phyloP scores from a whole-genome alignment of 1,284 basidiomycete genomes.

The Ceratobasidium sp. region DNA sequence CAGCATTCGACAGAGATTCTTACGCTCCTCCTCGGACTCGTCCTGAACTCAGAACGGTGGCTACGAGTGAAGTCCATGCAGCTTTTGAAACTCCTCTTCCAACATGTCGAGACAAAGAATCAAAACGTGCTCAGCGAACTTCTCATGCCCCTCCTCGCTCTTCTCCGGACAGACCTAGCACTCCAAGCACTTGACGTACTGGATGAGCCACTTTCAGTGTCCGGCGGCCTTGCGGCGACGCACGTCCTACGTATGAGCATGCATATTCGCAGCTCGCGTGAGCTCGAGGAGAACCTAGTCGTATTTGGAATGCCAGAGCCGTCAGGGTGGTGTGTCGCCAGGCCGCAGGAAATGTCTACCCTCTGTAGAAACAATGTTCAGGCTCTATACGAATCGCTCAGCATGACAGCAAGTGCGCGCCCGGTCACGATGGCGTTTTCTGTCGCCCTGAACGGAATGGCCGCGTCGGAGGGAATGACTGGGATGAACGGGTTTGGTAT shows the following conservation, averaged over 20 bases:
- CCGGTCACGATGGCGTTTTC: constrained; percentile 48
- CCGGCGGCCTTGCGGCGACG: constrained; percentile 79
- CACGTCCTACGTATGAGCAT: constrained; percentile 91
- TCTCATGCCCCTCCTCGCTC: constrained; percentile 87
- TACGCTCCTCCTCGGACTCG: constrained; percentile 83
- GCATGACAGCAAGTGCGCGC: constrained; percentile 65
- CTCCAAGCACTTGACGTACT: constrained; percentile 89
- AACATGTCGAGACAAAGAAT: constrained; percentile 81
- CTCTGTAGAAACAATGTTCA: constrained; percentile 79
- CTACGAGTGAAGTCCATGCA: constrained; percentile 85
- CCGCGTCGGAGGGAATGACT: constrained; percentile 12
- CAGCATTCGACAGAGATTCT: constrained; percentile 80
- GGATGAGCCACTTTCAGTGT: constrained; percentile 85
- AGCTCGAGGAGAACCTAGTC: constrained; percentile 57
- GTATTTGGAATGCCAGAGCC: constrained; percentile 84
- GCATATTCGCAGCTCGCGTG: constrained; percentile 54
- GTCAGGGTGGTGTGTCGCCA: constrained; percentile 87
- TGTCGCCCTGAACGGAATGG: constrained; percentile 48
- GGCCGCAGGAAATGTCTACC: constrained; percentile 67
- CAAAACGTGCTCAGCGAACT: constrained; percentile 83
- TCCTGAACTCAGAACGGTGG: constrained; percentile 88
- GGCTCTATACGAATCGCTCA: constrained; percentile 83
- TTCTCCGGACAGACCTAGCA: constrained; percentile 87
- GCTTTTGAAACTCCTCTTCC: constrained; percentile 88
- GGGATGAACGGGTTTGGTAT: constrained; percentile 14